Base-by-base conservation (phyloP, 106 monocot species). In the Dioscorea zingiberensis region DNA sequence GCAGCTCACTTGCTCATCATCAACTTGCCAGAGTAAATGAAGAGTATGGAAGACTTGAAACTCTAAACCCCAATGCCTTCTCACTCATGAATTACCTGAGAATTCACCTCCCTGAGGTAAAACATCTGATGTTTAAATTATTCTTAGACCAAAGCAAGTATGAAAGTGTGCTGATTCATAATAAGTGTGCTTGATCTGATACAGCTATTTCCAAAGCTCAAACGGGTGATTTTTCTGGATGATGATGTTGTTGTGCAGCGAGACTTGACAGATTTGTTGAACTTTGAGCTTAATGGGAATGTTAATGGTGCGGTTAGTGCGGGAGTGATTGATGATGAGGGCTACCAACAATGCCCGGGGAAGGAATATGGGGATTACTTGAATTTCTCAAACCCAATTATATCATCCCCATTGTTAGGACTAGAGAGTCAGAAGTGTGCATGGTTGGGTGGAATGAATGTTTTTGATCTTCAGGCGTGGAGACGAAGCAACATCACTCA, bases 41-140 rank as follows among this genome's bases (percentile, higher is more conserved):
- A 27, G 75, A 74, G 6, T 69, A 54, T 28, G 71, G 62, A 59
- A 64, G 75, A 48, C 68, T 76, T 58, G 69, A 80, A 62, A 70
- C 63, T 71, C 44, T 71, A n/a, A 73, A 59, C 38, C 76, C 83
- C 3, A 70, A 76, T 64, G 55, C 73, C 16, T 83, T 80, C 54
- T 83, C 79, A 10, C 59, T 83, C 5, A 44, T 87, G 60, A 83
- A 87, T 72, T 74, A 83, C 64, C 59, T 87, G n/a, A 80, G 68
- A 67, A 83, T 87, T 29, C 80, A 83, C 77, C 80, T 87, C 1
- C 87, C 87, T 19, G 80, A 80, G 77, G 87, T 83, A 77, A 77
- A 11, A 5, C 27, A n/a, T 66, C 15, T 4, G 6, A 18, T 26
- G 16, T 2, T 21, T 7, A 25, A 44, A 28, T 44, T 17, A 16